A percentile compares a stretch with the other conserved stretches of the same genome.
Conservation (phyloP, 108 stramenopile genomes). For the Aurantiochytrium sp. region DNA sequence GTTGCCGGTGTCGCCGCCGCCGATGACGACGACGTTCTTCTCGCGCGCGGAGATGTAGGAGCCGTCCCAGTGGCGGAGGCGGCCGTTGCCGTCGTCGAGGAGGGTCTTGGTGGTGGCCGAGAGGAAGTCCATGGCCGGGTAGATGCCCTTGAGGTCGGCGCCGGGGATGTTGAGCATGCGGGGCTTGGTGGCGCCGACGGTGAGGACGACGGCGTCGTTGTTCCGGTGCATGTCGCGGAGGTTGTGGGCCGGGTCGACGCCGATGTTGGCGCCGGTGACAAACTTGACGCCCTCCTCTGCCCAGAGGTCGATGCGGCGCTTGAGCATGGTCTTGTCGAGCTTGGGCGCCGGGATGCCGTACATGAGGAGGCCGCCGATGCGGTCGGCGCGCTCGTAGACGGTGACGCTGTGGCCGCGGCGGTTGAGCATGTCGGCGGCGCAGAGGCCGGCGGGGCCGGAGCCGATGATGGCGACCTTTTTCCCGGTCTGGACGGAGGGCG, state of each 20-base stretch:
- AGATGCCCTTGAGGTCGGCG: constrained; percentile 81
- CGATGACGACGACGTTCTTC: constrained; percentile 94
- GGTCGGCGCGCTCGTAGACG: constrained; percentile 83
- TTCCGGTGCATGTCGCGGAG: constrained; percentile 67
- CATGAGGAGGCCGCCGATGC: constrained; percentile 89
- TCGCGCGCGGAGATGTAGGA: constrained; percentile 89
- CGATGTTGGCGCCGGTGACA: constrained; percentile 85
- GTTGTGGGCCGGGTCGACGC: constrained; percentile 81
- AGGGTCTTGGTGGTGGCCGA: constrained; percentile 91
- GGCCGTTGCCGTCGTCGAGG: constrained; percentile 80
- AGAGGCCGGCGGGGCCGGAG: constrained; percentile 84
- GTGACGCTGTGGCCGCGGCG: constrained; percentile 94
- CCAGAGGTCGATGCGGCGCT: constrained; percentile 82
- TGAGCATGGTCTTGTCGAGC: constrained; percentile 89
- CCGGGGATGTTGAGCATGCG: constrained; percentile 86
- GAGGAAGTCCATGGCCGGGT: constrained; percentile 92
- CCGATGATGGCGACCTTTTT: constrained; percentile 88
- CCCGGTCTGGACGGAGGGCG: constrained; percentile 77
- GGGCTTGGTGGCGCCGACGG: constrained; percentile 85
- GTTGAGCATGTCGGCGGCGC: constrained; percentile 85
- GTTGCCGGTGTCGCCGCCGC: constrained; percentile 91
- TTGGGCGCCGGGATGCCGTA: constrained; percentile 98
- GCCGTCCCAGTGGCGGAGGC: constrained; percentile 68
- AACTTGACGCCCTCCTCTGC: constrained; percentile 93
- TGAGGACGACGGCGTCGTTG: constrained; percentile 80